Percentiles rank a stretch among this genome's conserved stretches.
Evolutionary conservation across 306 rosid genomes (phyloP).

Genomic region (Macrotyloma uniflorum): DNA sequence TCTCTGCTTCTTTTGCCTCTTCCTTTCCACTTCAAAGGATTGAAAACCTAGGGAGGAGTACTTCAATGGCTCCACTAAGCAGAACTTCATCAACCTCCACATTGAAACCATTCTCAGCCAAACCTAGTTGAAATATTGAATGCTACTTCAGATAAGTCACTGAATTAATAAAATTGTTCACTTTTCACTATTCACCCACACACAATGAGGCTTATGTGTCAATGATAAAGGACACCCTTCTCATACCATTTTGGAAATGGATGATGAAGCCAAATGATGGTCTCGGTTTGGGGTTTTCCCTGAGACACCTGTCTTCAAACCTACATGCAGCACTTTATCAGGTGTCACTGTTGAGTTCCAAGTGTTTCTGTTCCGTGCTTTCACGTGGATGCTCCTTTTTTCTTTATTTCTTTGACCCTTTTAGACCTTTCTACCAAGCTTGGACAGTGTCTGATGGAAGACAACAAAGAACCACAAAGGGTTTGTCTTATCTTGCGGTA

Average conservation of each 20-base stretch:
- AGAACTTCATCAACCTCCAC: slow-evolving; percentile 48
- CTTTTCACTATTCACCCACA: not conserved
- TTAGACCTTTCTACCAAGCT: slow-evolving; percentile 9
- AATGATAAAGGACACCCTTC: not conserved
- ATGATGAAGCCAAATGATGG: not conserved
- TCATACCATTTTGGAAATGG: not conserved
- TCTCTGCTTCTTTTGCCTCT: slow-evolving; percentile 32
- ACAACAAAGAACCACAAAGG: not conserved
- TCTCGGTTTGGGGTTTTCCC: not conserved
- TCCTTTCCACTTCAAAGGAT: slow-evolving; percentile 30
- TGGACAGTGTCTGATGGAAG: not conserved
- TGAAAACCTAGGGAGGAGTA: slow-evolving; percentile 41
- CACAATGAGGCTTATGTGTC: not conserved
- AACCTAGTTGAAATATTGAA: too few relatives aligned
- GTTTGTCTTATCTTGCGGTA: not conserved
- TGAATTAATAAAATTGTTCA: not conserved
- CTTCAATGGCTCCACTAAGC: slow-evolving; percentile 40
- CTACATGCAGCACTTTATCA: slow-evolving; percentile 29
- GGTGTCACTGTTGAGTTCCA: slow-evolving; percentile 19
- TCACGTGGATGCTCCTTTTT: slow-evolving; percentile 24
- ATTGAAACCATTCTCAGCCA: slow-evolving; percentile 48
- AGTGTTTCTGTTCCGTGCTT: not conserved
- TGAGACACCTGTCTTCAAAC: slow-evolving; percentile 39
- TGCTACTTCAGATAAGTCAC: not conserved
- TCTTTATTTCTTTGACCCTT: not conserved